Evolutionary conservation across 495 filamentous ascomycete species (phyloP).

Genomic region (Neurospora intermedia): DNA sequence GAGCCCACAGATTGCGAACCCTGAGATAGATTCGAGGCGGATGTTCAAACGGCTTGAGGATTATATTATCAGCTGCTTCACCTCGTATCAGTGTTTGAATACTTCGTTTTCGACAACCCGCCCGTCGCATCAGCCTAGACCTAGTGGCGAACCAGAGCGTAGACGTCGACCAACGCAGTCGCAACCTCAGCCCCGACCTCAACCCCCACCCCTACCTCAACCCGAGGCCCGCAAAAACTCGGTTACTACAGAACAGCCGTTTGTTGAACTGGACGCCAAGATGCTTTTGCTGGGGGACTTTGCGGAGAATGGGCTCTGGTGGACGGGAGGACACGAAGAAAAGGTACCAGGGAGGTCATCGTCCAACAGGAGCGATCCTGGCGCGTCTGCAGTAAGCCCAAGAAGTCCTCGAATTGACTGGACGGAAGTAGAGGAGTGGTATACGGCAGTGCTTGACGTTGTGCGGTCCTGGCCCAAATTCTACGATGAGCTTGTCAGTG

Average conservation of each 20-base stretch:
- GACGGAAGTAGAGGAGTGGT: constrained; percentile 63
- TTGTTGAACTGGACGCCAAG: constrained; percentile 56
- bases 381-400: constrained; percentile 37
- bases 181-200: background rate
- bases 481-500: constrained; percentile 37
- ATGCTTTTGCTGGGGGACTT: constrained; percentile 69
- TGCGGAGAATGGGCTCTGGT: constrained; percentile 78
- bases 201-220: background rate
- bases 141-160: constrained; percentile 4
- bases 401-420: constrained; percentile 70
- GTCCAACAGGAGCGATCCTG: constrained; percentile 24
- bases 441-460: constrained; percentile 54
- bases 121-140: constrained; percentile 14
- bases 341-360: constrained; percentile 22
- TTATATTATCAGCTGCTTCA: constrained; percentile 59
- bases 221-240: constrained; percentile 19
- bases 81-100: constrained; percentile 61
- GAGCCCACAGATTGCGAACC: constrained; percentile 12
- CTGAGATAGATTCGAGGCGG: constrained; percentile 21
- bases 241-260: constrained; percentile 20
- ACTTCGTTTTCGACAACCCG: constrained; percentile 50
- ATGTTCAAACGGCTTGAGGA: constrained; percentile 69
- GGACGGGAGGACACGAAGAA: constrained; percentile 51
- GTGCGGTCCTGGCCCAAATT: constrained; percentile 42
- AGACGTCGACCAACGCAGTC: constrained; percentile 7